phyloP scores from a whole-genome alignment of 192 early-diverging fungal genomes.

The Coemansia sp. region DNA sequence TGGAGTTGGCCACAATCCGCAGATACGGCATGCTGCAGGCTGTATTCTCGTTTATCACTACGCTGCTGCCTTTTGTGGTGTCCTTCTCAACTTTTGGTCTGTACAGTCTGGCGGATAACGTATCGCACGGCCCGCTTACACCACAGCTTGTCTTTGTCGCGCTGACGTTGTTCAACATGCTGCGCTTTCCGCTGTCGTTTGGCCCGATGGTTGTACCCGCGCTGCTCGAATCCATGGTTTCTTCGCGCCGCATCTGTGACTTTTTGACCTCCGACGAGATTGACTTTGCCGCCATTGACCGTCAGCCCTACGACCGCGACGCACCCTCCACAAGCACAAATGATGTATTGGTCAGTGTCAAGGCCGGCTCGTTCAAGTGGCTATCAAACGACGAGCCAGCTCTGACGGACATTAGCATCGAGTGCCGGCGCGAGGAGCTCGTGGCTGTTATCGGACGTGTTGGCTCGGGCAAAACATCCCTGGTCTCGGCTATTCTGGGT shows the following conservation, averaged over 20 bases:
- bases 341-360: conserved; percentile 36
- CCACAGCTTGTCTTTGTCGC: conserved; percentile 54
- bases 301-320: conserved; percentile 41
- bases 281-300: conserved; percentile 33
- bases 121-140: conserved; percentile 49
- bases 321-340: conserved; percentile 7
- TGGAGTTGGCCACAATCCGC: conserved; percentile 48
- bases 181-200: conserved; percentile 42
- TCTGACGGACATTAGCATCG: conserved; percentile 41
- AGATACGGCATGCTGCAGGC: conserved; percentile 40
- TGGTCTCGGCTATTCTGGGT: conserved; percentile 63
- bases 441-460: conserved; percentile 64
- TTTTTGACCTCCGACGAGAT: conserved; percentile 47
- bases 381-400: conserved; percentile 35
- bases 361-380: conserved; percentile 58
- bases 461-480: conserved; percentile 65
- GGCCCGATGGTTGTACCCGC: conserved; percentile 33
- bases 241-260: conserved; percentile 32
- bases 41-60: conserved; percentile 37
- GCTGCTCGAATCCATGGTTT: conserved; percentile 43
- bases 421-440: conserved; percentile 54
- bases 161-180: conserved; percentile 52
- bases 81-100: conserved; percentile 50
- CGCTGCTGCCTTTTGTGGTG: conserved; percentile 48
- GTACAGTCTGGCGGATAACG: conserved; percentile 36